Percentiles rank a stretch among this genome's conserved stretches.
Evolutionary conservation across 306 rosid genomes (phyloP).

Genomic region (Lathyrus sativus): DNA sequence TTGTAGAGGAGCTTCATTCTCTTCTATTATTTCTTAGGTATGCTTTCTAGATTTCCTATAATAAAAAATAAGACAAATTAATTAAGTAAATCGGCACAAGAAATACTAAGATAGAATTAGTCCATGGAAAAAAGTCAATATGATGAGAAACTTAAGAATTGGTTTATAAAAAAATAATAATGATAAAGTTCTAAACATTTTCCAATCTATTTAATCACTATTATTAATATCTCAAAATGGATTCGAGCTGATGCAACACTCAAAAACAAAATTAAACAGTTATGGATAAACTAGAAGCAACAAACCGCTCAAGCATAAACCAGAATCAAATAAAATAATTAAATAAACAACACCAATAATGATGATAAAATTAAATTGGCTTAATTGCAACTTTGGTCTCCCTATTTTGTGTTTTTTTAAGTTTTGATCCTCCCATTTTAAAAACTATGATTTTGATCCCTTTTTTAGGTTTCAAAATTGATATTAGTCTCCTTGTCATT

Average conservation of each 20-base stretch:
- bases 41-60: too few species aligned
- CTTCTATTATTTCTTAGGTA: too few species aligned
- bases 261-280: constrained; percentile 24
- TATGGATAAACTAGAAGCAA: constrained; percentile 51
- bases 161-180: not conserved
- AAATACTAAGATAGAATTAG: too few species aligned
- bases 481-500: too few species aligned
- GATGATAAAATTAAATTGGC: not conserved
- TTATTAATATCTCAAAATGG: not conserved
- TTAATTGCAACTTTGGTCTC: too few species aligned
- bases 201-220: not conserved
- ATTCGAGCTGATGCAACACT: constrained; percentile 8
- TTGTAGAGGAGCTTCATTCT: too few species aligned
- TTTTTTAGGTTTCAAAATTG: too few species aligned
- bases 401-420: too few species aligned
- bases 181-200: not conserved
- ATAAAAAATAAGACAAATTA: too few species aligned
- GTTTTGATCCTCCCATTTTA: too few species aligned
- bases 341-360: not conserved
- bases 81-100: too few species aligned
- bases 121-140: not conserved
- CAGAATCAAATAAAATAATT: not conserved
- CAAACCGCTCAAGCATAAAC: constrained; percentile 15
- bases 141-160: not conserved
- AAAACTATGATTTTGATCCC: too few species aligned